Evolutionary conservation across 202 grass and related monocot genomes (phyloP).

Genomic region (Bolboschoenoplectus hybrid): DNA sequence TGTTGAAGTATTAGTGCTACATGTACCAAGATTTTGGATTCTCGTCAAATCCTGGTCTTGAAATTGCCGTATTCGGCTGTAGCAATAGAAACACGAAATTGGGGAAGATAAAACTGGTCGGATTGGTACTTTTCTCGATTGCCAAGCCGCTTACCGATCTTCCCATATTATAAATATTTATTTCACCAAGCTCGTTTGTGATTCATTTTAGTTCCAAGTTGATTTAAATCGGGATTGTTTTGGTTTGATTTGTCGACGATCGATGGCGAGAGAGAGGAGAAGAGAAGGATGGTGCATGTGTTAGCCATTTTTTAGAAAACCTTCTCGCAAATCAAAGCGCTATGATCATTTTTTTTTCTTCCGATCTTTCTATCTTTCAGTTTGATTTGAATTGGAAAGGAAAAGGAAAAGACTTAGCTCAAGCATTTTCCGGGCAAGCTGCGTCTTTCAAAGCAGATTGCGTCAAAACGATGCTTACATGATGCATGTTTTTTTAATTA

Average conservation of each 20-base stretch:
- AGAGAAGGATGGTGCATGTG: slow-evolving; percentile 52
- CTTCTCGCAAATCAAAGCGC: slow-evolving; percentile 60
- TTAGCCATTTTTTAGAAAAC: slow-evolving; percentile 61
- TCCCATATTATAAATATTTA: slow-evolving; percentile 35
- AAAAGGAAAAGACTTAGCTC: slow-evolving; percentile 27
- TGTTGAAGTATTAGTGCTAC: slow-evolving; percentile 32
- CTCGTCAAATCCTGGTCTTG: slow-evolving; percentile 36
- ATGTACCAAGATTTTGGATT: slow-evolving; percentile 47
- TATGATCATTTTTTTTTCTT: slow-evolving; percentile 30
- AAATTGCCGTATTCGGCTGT: slow-evolving; percentile 44
- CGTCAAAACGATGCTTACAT: slow-evolving; percentile 45
- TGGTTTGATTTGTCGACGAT: background rate
- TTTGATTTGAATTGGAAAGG: slow-evolving; percentile 19
- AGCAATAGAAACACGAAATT: slow-evolving; percentile 28
- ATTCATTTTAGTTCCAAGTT: background rate
- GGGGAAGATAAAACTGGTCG: slow-evolving; percentile 46
- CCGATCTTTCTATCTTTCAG: background rate
- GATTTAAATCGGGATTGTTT: background rate
- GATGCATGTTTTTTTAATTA: background rate
- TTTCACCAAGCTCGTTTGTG: too few relatives aligned
- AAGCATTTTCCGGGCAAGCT: slow-evolving; percentile 44
- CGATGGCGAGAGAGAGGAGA: slow-evolving; percentile 51
- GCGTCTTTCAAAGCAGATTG: slow-evolving; percentile 40
- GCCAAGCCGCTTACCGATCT: slow-evolving; percentile 48
- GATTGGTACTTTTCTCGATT: slow-evolving; percentile 27